Evolutionary conservation across 1,139 yeast species (phyloP), one percentile per base, ranked within the genome.

Genomic region (Saccharomyces pastorianus): DNA sequence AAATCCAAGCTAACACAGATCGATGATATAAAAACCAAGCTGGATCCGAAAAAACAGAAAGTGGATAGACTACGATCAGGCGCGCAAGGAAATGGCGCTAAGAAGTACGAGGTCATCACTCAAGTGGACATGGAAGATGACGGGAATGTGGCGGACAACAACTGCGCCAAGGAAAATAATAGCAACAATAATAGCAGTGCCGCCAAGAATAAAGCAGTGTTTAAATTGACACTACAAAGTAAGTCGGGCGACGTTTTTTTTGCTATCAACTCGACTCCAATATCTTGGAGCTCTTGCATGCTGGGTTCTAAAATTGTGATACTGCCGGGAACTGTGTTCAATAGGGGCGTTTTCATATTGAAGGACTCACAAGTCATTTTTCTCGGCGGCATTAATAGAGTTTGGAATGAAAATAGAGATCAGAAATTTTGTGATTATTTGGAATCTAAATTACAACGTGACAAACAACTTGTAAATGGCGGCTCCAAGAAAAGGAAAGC

Each of bases 191-290:
- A 52, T 6, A 51, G 55, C 20, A 55, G 46, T 14, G 42, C 55
- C 23, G 29, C 48, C 14, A 46, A 46, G 13, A 53, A 54, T 34
- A 57, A 57, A 34, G 32, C 55, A 14, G 59, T 71, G 6, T 73
- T 61, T 56, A 74, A 73, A 49, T 56, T 76, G 6, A 70, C 74
- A 0, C 55, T 76, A 38, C 78, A 75, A 57, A 76, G 71, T 54
- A 62, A 69, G 29, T 57, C 58, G 26, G 76, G 75, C 1, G 65
- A 66, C 46, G 55, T 73, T 5, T 69, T 69, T 49, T 74, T 64
- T 58, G 79, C 74, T 0, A 62, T 72, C 28, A 76, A 73, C 51
- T 51, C 65, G 8, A 59, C 59, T 29, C 60, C 64, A 20, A 53
- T 69, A 29, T 55, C 65, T 13, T 65, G 67, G 62, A 55, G 59